Percentiles rank a stretch among this genome's conserved stretches.
Conservation (phyloP, 2,329 filamentous ascomycete genomes). For the Fusarium chuoi region DNA sequence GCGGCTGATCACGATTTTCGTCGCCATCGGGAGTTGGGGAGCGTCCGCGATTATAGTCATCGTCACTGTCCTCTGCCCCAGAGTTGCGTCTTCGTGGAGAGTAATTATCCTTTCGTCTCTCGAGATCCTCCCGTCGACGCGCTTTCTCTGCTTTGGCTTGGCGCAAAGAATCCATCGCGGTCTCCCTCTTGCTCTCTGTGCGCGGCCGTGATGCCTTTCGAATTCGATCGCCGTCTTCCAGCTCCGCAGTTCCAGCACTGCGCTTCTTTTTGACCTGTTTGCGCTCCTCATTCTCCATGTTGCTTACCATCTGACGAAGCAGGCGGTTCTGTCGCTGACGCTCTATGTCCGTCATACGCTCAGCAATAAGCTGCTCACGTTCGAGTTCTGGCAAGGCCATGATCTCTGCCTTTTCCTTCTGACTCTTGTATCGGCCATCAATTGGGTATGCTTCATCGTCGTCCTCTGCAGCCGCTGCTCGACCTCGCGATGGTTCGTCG, state of each 20-base stretch:
- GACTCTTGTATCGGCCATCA: constrained; percentile 84
- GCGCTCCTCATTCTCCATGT: constrained; percentile 71
- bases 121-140: constrained; percentile 61
- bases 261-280: constrained; percentile 70
- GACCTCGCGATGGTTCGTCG: constrained; percentile 57
- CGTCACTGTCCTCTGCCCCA: constrained; percentile 76
- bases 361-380: constrained; percentile 88
- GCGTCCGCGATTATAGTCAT: constrained; percentile 75
- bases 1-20: constrained; percentile 74
- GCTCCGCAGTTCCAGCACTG: constrained; percentile 80
- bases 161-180: constrained; percentile 77
- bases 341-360: constrained; percentile 85
- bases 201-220: constrained; percentile 80
- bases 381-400: constrained; percentile 90
- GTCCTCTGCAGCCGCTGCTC: constrained; percentile 59
- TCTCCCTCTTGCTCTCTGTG: constrained; percentile 59
- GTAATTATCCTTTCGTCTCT: constrained; percentile 67
- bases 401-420: constrained; percentile 80
- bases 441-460: constrained; percentile 80
- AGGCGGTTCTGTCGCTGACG: constrained; percentile 83
- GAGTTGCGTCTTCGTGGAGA: constrained; percentile 49
- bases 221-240: constrained; percentile 80
- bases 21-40: constrained; percentile 70
- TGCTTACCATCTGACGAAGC: constrained; percentile 79
- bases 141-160: constrained; percentile 71